These are phyloP conservation scores for Suillus paluster DNA, from an alignment of 768 basidiomycete genomes.

Conservation along the genomic window DNA sequence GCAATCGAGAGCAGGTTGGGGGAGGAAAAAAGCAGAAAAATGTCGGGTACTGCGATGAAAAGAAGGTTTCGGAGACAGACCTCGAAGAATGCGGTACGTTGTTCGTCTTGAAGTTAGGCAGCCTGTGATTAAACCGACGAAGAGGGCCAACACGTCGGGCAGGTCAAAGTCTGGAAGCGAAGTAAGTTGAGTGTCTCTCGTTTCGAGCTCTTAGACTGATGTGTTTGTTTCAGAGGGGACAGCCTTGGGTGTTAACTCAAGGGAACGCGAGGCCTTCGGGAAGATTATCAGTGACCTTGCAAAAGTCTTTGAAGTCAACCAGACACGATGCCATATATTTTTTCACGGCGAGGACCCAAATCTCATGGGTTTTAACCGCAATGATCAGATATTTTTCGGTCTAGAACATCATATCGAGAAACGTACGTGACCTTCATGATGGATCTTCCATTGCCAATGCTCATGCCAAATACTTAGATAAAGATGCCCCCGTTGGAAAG, in stretches of 20 bases:
- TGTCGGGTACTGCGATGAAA: constrained; percentile 15
- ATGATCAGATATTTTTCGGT: constrained; percentile 15
- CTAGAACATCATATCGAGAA: constrained; percentile 7
- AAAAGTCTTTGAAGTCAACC: constrained; percentile 5
- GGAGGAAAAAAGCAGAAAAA: constrained; percentile 17
- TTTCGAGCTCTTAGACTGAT: neutral
- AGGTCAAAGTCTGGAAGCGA: neutral
- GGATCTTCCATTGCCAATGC: neutral
- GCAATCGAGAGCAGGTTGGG: constrained; percentile 6
- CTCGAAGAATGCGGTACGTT: constrained; percentile 12
- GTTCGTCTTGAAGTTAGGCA: no score
- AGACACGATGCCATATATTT: constrained; percentile 14
- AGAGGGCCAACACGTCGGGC: no score
- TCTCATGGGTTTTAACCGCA: constrained; percentile 22
- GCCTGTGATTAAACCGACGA: no score
- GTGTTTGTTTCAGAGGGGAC: constrained; percentile 1
- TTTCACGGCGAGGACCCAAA: constrained; percentile 7
- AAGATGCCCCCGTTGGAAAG: neutral
- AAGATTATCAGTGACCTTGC: constrained; percentile 10
- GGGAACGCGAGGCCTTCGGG: constrained; percentile 8
- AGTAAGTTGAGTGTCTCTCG: neutral
- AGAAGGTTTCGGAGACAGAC: constrained; percentile 7
- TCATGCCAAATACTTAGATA: neutral
- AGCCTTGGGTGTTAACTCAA: neutral
- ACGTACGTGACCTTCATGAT: constrained; percentile 9